Conservation (phyloP, 306 rosid genomes). For the Ziziphus jujuba region DNA sequence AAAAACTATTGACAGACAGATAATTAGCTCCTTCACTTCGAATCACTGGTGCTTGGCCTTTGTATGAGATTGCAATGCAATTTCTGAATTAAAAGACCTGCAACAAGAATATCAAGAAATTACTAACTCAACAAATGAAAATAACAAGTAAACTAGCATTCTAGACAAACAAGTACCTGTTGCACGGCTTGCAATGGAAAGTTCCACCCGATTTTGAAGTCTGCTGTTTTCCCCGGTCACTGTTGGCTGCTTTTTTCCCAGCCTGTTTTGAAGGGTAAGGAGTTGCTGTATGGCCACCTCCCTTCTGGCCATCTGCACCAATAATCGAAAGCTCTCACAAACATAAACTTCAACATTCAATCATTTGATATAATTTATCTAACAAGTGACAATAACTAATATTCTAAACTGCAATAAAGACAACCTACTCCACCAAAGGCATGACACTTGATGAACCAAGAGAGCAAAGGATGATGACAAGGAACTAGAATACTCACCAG, state of each 20-base stretch:
- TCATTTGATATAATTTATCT: no score
- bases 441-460: not conserved
- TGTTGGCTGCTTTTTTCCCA: constrained; percentile 34
- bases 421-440: no score
- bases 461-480: not conserved
- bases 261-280: constrained; percentile 69
- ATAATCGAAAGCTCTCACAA: not conserved
- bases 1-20: not conserved
- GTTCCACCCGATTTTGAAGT: constrained; percentile 43
- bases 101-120: constrained; percentile 6
- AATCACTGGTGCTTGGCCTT: constrained; percentile 62
- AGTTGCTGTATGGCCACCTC: constrained; percentile 51
- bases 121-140: not conserved
- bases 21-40: constrained; percentile 25
- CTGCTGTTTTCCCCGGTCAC: constrained; percentile 39
- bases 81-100: constrained; percentile 65
- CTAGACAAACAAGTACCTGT: constrained; percentile 34
- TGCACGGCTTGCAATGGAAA: constrained; percentile 57
- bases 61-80: constrained; percentile 57
- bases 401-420: no score
- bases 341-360: not conserved
- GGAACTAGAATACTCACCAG: constrained; percentile 38
- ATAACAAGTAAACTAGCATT: not conserved
- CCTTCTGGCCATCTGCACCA: constrained; percentile 41
- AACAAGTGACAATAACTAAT: no score